These are phyloP conservation scores for Oidium heveae DNA, from an alignment of 2,329 filamentous ascomycete species.

Conservation along the genomic window DNA sequence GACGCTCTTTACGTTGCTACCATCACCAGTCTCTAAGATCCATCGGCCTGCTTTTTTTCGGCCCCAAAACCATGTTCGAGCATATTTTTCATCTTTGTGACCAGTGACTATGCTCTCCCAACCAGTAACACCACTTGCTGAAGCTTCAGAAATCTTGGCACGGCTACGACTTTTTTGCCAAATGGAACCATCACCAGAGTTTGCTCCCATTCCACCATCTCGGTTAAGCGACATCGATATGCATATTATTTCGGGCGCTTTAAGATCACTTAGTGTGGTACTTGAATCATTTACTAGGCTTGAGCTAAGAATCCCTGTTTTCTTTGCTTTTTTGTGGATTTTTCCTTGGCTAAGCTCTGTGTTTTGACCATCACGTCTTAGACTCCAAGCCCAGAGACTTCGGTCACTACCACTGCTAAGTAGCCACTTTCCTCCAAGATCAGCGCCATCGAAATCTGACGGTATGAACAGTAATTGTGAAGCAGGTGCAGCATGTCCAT, in stretches of 20 bases:
- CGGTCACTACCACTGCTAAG: constrained; percentile 72
- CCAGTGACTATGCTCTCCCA: constrained; percentile 96
- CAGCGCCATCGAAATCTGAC: constrained; percentile 67
- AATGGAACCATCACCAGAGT: constrained; percentile 51
- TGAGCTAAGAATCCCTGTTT: constrained; percentile 44
- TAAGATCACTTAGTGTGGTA: constrained; percentile 46
- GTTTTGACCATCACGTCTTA: constrained; percentile 83
- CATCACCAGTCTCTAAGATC: constrained; percentile 72
- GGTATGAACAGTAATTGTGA: constrained; percentile 67
- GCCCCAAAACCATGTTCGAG: constrained; percentile 96
- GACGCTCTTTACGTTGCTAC: constrained; percentile 61
- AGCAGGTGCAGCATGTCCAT: constrained; percentile 71
- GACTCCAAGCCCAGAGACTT: constrained; percentile 88
- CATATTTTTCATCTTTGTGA: constrained; percentile 61
- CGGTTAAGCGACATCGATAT: constrained; percentile 82
- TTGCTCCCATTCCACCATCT: constrained; percentile 75
- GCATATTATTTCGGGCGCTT: constrained; percentile 75
- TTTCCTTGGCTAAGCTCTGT: constrained; percentile 80
- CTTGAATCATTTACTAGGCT: constrained; percentile 32
- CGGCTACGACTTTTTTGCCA: constrained; percentile 57
- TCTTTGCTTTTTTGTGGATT: constrained; percentile 71
- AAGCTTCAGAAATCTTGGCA: constrained; percentile 37
- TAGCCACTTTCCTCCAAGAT: constrained; percentile 78
- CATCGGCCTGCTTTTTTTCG: constrained; percentile 79
- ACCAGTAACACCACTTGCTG: constrained; percentile 54